Conservation (phyloP, 2,329 filamentous ascomycete genomes). For the Sordariomycetes sp. region DNA sequence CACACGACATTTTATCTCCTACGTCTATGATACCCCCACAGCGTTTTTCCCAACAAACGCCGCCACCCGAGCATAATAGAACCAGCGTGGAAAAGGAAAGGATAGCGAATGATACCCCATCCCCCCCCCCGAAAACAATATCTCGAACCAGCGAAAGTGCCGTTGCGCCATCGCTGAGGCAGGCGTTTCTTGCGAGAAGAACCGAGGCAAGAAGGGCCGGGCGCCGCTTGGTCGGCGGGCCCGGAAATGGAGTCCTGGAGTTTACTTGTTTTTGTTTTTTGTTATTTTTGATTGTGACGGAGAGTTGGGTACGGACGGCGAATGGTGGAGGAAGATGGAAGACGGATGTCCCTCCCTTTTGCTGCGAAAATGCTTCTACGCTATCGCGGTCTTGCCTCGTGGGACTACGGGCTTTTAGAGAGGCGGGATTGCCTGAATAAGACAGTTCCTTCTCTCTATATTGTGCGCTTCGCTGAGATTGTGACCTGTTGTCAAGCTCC, state of each 20-base stretch:
- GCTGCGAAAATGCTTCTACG: conserved; percentile 42
- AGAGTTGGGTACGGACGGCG: background rate
- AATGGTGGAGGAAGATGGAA: background rate
- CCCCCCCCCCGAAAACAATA: background rate
- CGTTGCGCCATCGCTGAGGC: conserved; percentile 45
- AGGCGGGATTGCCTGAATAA: background rate
- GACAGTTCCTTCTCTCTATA: background rate
- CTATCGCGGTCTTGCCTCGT: conserved; percentile 40
- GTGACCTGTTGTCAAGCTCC: too few species aligned
- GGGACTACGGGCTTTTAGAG: conserved; percentile 23
- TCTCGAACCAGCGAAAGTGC: conserved; percentile 42
- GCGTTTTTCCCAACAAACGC: background rate
- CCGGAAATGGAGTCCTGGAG: background rate
- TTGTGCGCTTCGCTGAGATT: background rate
- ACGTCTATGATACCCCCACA: background rate
- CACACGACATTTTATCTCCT: background rate
- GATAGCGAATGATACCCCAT: conserved; percentile 29
- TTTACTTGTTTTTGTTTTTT: background rate
- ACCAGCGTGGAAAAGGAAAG: background rate
- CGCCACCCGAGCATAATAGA: background rate
- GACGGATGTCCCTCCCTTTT: conserved; percentile 1
- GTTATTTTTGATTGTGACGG: background rate
- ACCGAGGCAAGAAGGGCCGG: conserved; percentile 25
- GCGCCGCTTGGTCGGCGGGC: conserved; percentile 3
- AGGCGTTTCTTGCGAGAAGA: conserved; percentile 28